A percentile compares a stretch with the other conserved stretches of the same genome.
These are phyloP conservation scores for Fusarium xyrophilum DNA, from an alignment of 2,329 filamentous ascomycete genomes.

Conservation along the genomic window DNA sequence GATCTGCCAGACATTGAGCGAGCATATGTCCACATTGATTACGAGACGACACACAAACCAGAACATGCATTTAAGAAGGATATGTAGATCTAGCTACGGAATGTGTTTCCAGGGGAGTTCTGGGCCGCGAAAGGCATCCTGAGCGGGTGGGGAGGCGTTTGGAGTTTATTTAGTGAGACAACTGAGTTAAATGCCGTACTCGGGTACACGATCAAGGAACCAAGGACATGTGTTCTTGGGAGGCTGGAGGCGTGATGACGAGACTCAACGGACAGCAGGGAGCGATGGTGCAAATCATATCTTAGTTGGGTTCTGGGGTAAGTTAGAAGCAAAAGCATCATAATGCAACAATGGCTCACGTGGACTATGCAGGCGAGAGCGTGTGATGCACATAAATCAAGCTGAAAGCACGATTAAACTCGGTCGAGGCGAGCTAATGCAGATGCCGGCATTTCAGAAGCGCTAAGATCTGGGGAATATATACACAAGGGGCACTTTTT, in stretches of 20 bases:
- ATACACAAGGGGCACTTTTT: neutral
- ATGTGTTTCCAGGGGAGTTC: constrained; percentile 9
- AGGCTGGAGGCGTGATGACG: neutral
- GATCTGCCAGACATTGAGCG: constrained; percentile 89
- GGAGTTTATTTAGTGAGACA: neutral
- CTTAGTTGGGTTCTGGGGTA: constrained; percentile 1
- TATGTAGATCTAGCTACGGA: constrained; percentile 47
- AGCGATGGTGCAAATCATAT: constrained; percentile 4
- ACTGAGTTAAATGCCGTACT: constrained; percentile 20
- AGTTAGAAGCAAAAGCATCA: constrained; percentile 1
- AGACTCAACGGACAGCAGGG: neutral
- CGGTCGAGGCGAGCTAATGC: constrained; percentile 17
- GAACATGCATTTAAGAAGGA: constrained; percentile 75
- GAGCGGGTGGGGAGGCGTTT: constrained; percentile 8
- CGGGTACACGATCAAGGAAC: constrained; percentile 8
- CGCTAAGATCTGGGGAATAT: constrained; percentile 14
- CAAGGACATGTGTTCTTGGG: neutral
- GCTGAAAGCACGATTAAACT: constrained; percentile 14
- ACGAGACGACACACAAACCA: constrained; percentile 93
- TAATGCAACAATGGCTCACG: constrained; percentile 25
- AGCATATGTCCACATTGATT: constrained; percentile 96
- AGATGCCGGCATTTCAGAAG: constrained; percentile 25
- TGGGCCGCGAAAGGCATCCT: neutral
- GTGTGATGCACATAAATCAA: constrained; percentile 19
- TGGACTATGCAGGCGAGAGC: constrained; percentile 17